These are phyloP conservation scores for Zizania palustris DNA, from an alignment of 202 grass and related monocot species.

Conservation along the genomic window DNA sequence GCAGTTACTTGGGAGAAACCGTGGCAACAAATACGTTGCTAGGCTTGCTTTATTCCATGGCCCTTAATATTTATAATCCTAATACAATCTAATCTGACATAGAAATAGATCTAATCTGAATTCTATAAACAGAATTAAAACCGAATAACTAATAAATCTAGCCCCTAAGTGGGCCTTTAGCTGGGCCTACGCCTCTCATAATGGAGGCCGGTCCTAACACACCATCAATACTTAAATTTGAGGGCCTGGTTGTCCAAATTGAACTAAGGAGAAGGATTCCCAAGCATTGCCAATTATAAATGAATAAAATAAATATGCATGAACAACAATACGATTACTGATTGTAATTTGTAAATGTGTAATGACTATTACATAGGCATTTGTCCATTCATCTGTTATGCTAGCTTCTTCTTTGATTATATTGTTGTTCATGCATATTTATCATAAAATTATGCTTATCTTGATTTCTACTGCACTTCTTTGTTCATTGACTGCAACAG, in stretches of 20 bases:
- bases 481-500: slow-evolving; percentile 58
- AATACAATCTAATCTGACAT: no score
- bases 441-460: slow-evolving; percentile 16
- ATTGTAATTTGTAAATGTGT: slow-evolving; percentile 35
- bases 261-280: slow-evolving; percentile 22
- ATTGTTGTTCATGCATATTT: slow-evolving; percentile 16
- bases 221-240: slow-evolving; percentile 17
- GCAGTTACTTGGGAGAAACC: no score
- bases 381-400: slow-evolving; percentile 21
- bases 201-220: no score
- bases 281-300: slow-evolving; percentile 15
- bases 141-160: no score
- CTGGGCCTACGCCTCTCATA: no score
- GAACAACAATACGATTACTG: slow-evolving; percentile 18
- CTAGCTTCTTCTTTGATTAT: slow-evolving; percentile 26
- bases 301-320: slow-evolving; percentile 10
- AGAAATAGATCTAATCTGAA: no score
- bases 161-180: no score
- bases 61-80: no score
- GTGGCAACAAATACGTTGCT: no score
- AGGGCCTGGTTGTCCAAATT: slow-evolving; percentile 31
- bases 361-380: slow-evolving; percentile 19
- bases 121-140: no score
- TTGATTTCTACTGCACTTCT: slow-evolving; percentile 40
- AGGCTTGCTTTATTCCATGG: no score